A percentile compares a stretch with the other conserved stretches of the same genome.
Evolutionary conservation across 768 basidiomycete genomes (phyloP).

Genomic region (Rhodotorula taiwanensis): DNA sequence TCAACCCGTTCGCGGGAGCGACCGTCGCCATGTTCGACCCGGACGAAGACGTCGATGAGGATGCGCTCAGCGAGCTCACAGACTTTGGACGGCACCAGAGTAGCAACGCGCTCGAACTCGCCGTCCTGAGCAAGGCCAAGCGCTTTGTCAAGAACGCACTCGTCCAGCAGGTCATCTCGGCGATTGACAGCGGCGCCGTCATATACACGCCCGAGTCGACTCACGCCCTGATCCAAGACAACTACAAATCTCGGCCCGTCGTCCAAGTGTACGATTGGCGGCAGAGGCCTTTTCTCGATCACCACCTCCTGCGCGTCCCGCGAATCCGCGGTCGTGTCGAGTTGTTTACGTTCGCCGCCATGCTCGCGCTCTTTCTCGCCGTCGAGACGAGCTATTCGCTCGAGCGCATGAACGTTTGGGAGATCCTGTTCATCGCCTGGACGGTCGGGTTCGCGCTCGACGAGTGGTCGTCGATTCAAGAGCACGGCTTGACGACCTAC

Average conservation of each 20-base stretch:
- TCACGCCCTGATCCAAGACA: constrained; percentile 71
- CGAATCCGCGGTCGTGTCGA: constrained; percentile 35
- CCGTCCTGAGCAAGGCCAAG: constrained; percentile 77
- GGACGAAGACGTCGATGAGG: constrained; percentile 54
- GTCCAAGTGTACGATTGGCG: constrained; percentile 62
- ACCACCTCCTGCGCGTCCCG: constrained; percentile 39
- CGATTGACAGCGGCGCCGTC: constrained; percentile 64
- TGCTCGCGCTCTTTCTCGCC: constrained; percentile 37
- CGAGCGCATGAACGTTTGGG: constrained; percentile 15
- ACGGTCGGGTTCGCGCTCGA: constrained; percentile 37
- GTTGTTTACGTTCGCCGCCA: constrained; percentile 25
- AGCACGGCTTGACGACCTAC: constrained; percentile 30
- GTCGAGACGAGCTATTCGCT: constrained; percentile 15
- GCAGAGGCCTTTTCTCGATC: constrained; percentile 41
- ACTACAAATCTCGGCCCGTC: constrained; percentile 66
- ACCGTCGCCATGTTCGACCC: constrained; percentile 61
- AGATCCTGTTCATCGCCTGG: constrained; percentile 36
- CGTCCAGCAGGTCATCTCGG: constrained; percentile 76
- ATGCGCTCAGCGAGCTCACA: constrained; percentile 57
- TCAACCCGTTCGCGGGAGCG: constrained; percentile 78
- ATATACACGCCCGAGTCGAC: constrained; percentile 43
- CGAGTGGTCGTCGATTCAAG: constrained; percentile 29
- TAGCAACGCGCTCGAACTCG: constrained; percentile 50
- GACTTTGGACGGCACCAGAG: constrained; percentile 15
- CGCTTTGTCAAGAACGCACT: constrained; percentile 73